Evolutionary conservation across 2,329 filamentous ascomycete genomes (phyloP).

Genomic region (Xylariaceae sp.): DNA sequence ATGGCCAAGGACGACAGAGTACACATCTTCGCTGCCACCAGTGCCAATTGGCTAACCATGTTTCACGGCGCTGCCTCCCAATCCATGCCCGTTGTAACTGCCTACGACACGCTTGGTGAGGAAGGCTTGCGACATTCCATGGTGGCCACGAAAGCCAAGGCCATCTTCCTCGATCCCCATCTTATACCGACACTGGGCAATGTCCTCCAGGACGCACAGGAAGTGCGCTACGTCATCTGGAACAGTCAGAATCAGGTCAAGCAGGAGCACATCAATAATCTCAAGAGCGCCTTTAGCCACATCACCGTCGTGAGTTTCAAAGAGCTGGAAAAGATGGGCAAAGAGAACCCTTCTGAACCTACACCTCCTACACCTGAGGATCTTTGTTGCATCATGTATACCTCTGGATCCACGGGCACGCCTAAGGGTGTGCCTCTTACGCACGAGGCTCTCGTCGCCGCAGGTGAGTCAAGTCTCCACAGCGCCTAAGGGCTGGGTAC

Average conservation of each 20-base stretch:
- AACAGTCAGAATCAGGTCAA: conserved; percentile 61
- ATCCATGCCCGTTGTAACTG: conserved; percentile 80
- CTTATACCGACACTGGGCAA: conserved; percentile 66
- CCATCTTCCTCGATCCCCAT: conserved; percentile 77
- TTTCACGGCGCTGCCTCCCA: conserved; percentile 69
- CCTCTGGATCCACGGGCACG: conserved; percentile 81
- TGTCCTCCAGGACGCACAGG: conserved; percentile 58
- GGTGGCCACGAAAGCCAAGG: conserved; percentile 71
- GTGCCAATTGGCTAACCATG: conserved; percentile 58
- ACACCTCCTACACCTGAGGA: conserved; percentile 75
- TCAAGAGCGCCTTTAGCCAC: conserved; percentile 56
- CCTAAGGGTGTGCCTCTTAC: conserved; percentile 83
- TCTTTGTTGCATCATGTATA: conserved; percentile 76
- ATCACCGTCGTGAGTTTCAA: conserved; percentile 58
- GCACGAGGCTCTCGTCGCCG: conserved; percentile 76
- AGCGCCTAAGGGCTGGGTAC: conserved; percentile 16
- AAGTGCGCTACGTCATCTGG: conserved; percentile 60
- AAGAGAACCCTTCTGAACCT: conserved; percentile 71
- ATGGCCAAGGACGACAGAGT: conserved; percentile 72
- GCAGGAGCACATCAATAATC: conserved; percentile 56
- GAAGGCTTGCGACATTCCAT: conserved; percentile 75
- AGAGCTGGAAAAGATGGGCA: conserved; percentile 57
- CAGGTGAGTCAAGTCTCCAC: conserved; percentile 58
- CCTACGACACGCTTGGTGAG: conserved; percentile 78
- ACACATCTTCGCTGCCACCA: conserved; percentile 82